phyloP scores from a whole-genome alignment of 768 basidiomycete genomes.

The Russula sp. region DNA sequence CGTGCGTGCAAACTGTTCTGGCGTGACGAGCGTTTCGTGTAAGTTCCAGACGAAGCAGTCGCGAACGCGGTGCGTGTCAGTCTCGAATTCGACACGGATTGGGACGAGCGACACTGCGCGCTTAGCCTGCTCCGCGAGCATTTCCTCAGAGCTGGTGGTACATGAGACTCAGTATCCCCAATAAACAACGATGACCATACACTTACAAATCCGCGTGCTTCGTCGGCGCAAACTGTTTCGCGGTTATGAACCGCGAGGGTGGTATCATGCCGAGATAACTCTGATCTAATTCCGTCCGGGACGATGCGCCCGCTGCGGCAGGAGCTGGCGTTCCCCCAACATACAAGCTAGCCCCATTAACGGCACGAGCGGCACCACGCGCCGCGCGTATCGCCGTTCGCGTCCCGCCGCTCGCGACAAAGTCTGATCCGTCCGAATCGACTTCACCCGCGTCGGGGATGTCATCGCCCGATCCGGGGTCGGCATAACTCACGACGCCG shows the following conservation, averaged over 20 bases:
- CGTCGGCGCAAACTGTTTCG: slow-evolving; percentile 51
- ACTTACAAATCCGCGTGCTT: slow-evolving; percentile 74
- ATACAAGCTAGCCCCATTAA: slow-evolving; percentile 47
- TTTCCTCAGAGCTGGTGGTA: slow-evolving; percentile 53
- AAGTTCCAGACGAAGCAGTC: slow-evolving; percentile 97
- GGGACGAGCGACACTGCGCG: slow-evolving; percentile 63
- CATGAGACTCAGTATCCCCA: background rate
- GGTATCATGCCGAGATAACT: slow-evolving; percentile 86
- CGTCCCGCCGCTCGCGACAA: slow-evolving; percentile 58
- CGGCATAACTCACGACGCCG: slow-evolving; percentile 79
- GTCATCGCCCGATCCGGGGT: slow-evolving; percentile 79
- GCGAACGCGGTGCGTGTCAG: slow-evolving; percentile 82
- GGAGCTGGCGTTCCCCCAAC: slow-evolving; percentile 35
- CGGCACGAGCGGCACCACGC: slow-evolving; percentile 17
- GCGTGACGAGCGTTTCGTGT: slow-evolving; percentile 79
- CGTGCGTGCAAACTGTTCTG: slow-evolving; percentile 75
- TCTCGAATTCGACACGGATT: slow-evolving; percentile 93
- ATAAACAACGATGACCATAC: slow-evolving; percentile 8
- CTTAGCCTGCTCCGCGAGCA: slow-evolving; percentile 56
- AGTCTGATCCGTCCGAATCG: slow-evolving; percentile 83
- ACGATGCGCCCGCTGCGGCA: slow-evolving; percentile 3
- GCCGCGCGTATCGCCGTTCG: slow-evolving; percentile 44
- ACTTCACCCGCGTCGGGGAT: slow-evolving; percentile 74
- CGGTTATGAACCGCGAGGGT: slow-evolving; percentile 68
- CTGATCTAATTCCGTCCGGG: slow-evolving; percentile 63